phyloP scores from a whole-genome alignment of 164 flowering plant genomes.

The Vitis labrusca region DNA sequence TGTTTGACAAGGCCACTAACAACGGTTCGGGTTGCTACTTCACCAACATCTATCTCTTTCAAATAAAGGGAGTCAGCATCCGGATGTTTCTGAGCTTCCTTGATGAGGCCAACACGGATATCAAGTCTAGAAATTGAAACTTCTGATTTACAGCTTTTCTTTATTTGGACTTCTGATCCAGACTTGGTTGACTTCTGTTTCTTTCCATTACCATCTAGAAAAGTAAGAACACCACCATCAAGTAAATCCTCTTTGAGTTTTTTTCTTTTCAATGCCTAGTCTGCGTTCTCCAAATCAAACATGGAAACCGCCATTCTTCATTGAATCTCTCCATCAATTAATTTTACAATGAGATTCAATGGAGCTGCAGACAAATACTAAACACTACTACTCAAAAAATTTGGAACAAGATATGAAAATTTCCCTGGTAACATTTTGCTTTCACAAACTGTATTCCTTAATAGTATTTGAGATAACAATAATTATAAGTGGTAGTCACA shows the following conservation, averaged over 20 bases:
- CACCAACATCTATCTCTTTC: conserved; percentile 96
- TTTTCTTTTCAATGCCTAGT: too few species aligned
- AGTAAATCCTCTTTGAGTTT: not conserved
- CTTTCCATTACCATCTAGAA: conserved; percentile 46
- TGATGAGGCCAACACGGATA: conserved; percentile 90
- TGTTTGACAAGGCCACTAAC: conserved; percentile 96
- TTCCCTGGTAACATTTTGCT: too few species aligned
- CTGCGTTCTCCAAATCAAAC: too few species aligned
- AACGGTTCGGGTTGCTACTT: conserved; percentile 69
- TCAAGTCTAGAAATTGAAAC: conserved; percentile 77
- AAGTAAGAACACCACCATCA: not conserved
- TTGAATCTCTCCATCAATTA: too few species aligned
- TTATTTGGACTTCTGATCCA: conserved; percentile 34
- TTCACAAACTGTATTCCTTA: too few species aligned
- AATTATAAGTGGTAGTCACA: too few species aligned
- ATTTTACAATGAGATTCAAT: too few species aligned
- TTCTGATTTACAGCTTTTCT: conserved; percentile 48
- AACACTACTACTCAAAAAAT: too few species aligned
- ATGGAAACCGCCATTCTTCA: too few species aligned
- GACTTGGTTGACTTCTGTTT: conserved; percentile 51
- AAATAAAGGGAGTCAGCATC: conserved; percentile 93
- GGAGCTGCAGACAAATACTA: too few species aligned
- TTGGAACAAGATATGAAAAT: too few species aligned
- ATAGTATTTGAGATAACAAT: too few species aligned
- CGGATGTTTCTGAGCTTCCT: conserved; percentile 82